phyloP scores from a whole-genome alignment of 495 filamentous ascomycete species.

The Durotheca rogersii region DNA sequence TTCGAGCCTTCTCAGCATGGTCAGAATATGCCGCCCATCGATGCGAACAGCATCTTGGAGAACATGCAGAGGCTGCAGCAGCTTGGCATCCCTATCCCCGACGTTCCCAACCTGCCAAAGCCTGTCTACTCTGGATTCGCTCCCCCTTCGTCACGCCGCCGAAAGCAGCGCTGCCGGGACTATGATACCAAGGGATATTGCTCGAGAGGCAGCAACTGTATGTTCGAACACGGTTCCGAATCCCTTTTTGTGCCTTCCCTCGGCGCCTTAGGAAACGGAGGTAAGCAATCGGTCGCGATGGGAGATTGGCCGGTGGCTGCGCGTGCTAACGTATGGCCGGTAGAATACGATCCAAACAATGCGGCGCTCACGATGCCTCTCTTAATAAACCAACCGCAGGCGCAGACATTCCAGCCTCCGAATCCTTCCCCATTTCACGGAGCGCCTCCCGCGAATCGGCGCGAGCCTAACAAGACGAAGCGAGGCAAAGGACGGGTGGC shows the following conservation, averaged over 20 bases:
- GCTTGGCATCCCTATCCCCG: constrained; percentile 63
- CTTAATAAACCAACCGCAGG: constrained; percentile 7
- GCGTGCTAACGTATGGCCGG: constrained; percentile 18
- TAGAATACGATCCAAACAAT: constrained; percentile 86
- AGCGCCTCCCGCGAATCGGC: constrained; percentile 29
- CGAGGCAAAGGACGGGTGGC: constrained; percentile 55
- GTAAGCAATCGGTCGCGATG: constrained; percentile 38
- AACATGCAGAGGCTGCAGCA: constrained; percentile 71
- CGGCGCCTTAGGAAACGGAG: constrained; percentile 30
- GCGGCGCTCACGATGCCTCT: constrained; percentile 45
- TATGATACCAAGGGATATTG: constrained; percentile 90
- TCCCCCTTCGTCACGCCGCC: constrained; percentile 29
- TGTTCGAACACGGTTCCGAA: constrained; percentile 76
- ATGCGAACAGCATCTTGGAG: constrained; percentile 67
- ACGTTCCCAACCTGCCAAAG: constrained; percentile 44
- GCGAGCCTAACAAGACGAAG: constrained; percentile 45
- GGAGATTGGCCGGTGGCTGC: background rate
- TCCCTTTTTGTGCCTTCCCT: constrained; percentile 53
- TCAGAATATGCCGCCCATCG: constrained; percentile 37
- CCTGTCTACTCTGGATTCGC: constrained; percentile 21
- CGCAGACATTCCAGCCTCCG: constrained; percentile 5
- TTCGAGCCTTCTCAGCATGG: constrained; percentile 25
- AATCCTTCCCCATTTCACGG: constrained; percentile 12
- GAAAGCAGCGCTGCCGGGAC: constrained; percentile 70
- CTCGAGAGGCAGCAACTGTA: constrained; percentile 71